These are phyloP conservation scores for Cyathus striatus DNA, from an alignment of 768 basidiomycete genomes.

Conservation along the genomic window DNA sequence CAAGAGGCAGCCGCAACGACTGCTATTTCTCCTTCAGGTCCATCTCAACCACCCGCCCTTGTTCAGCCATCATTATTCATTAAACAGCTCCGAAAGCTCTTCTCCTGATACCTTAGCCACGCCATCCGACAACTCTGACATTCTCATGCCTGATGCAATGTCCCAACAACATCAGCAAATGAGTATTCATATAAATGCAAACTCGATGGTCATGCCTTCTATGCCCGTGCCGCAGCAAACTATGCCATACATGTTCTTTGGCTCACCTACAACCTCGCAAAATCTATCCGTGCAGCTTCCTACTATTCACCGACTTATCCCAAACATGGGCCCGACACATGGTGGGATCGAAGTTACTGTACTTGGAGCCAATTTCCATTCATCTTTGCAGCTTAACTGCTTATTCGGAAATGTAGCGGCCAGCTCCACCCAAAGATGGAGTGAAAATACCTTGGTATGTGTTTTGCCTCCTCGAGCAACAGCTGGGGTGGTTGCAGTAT, in stretches of 20 bases:
- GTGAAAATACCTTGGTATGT: constrained; percentile 90
- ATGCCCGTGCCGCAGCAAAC: constrained; percentile 31
- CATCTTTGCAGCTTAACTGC: constrained; percentile 64
- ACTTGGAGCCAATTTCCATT: constrained; percentile 86
- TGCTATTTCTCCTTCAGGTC: constrained; percentile 28
- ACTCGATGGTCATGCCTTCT: constrained; percentile 22
- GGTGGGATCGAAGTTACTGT: constrained; percentile 95
- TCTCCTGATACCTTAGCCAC: constrained; percentile 41
- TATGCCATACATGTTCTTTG: constrained; percentile 61
- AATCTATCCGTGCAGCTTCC: constrained; percentile 50
- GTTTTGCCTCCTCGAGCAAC: constrained; percentile 76
- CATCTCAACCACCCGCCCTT: constrained; percentile 32
- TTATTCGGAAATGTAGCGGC: constrained; percentile 83
- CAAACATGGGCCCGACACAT: constrained; percentile 77
- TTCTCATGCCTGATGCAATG: constrained; percentile 26
- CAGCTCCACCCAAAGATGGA: constrained; percentile 86
- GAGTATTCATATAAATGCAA: constrained; percentile 18
- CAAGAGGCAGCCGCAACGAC: constrained; percentile 21
- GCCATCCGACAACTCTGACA: constrained; percentile 36
- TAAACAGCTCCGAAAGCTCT: constrained; percentile 41
- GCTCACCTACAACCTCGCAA: constrained; percentile 42
- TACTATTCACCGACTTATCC: constrained; percentile 82
- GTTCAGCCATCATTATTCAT: too few relatives aligned
- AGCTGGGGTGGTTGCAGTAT: constrained; percentile 86
- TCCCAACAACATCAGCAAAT: constrained; percentile 18